These are phyloP conservation scores for Cladosporium sp. DNA, from an alignment of 2,329 filamentous ascomycete species.

Conservation along the genomic window DNA sequence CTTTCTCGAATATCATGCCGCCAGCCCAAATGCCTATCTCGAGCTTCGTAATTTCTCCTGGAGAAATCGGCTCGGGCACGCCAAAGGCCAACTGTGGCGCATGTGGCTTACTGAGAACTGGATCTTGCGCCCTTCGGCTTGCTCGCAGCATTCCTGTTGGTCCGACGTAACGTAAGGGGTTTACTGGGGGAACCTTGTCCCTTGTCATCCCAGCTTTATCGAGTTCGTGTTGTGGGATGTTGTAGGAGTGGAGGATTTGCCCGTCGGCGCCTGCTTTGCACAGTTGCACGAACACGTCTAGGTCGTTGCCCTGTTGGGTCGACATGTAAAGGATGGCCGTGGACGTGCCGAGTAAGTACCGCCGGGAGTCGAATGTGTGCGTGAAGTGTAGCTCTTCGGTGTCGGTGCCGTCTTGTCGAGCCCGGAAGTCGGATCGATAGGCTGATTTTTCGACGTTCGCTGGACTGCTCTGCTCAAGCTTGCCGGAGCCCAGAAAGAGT, in stretches of 20 bases:
- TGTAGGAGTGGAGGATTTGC: neutral
- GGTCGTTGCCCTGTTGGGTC: constrained; percentile 19
- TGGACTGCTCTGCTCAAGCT: neutral
- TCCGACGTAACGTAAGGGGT: neutral
- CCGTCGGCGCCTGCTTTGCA: constrained; percentile 21
- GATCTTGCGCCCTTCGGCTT: neutral
- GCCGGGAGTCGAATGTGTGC: constrained; percentile 42
- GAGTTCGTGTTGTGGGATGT: constrained; percentile 16
- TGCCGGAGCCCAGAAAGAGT: neutral
- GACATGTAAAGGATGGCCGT: constrained; percentile 49
- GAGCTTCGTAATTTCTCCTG: constrained; percentile 26
- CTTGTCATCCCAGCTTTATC: constrained; percentile 36
- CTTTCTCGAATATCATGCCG: constrained; percentile 47
- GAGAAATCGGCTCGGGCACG: neutral
- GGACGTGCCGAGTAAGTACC: constrained; percentile 46
- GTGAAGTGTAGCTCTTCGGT: constrained; percentile 33
- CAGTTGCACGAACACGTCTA: constrained; percentile 21
- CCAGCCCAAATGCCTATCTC: constrained; percentile 51
- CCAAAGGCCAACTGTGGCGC: neutral
- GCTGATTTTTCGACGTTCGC: neutral
- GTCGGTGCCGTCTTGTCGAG: neutral
- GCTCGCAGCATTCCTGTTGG: neutral
- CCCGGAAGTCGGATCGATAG: neutral
- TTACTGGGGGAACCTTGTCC: constrained; percentile 35
- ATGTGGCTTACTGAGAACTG: neutral